A percentile compares a stretch with the other conserved stretches of the same genome.
These are phyloP conservation scores for Peronospora farinosa DNA, from an alignment of 352 stramenopile species.

Conservation along the genomic window DNA sequence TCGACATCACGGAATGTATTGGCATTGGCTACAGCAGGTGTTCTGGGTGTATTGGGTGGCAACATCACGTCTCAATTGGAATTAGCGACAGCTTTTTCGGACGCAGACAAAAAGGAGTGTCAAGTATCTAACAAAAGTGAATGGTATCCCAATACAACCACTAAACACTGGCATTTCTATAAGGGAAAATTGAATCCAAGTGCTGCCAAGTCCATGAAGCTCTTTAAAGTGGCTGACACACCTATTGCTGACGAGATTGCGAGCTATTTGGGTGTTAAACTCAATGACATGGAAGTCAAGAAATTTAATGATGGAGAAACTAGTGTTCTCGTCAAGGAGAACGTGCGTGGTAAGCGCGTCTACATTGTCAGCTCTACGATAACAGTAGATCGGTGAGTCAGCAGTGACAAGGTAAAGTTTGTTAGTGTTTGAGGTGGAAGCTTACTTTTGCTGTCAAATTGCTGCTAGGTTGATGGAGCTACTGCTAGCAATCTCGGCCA, in stretches of 20 bases:
- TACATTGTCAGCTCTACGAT: slow-evolving; percentile 86
- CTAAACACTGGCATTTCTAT: slow-evolving; percentile 87
- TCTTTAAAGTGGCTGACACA: slow-evolving; percentile 86
- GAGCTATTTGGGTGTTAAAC: slow-evolving; percentile 62
- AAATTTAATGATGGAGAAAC: slow-evolving; percentile 85
- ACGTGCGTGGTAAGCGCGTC: slow-evolving; percentile 73
- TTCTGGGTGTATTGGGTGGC: slow-evolving; percentile 31
- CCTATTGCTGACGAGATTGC: slow-evolving; percentile 84
- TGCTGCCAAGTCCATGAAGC: slow-evolving; percentile 78
- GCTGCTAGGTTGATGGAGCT: slow-evolving; percentile 73
- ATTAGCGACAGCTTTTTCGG: slow-evolving; percentile 4
- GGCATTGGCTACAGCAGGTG: slow-evolving; percentile 34
- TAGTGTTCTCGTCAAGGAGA: slow-evolving; percentile 65
- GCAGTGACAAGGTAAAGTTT: not conserved
- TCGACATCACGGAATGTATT: slow-evolving; percentile 15
- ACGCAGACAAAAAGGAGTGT: slow-evolving; percentile 11
- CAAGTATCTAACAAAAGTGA: slow-evolving; percentile 16
- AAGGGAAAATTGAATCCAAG: slow-evolving; percentile 79
- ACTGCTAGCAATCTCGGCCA: slow-evolving; percentile 74
- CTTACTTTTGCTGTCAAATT: slow-evolving; percentile 3
- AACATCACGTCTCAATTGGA: slow-evolving; percentile 14
- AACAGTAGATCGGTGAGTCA: slow-evolving; percentile 66
- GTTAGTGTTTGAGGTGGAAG: not conserved
- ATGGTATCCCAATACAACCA: slow-evolving; percentile 79
- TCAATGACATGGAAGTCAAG: slow-evolving; percentile 77